Evolutionary conservation across 1,284 basidiomycete species (phyloP).

Genomic region (Leccinum proliferum): DNA sequence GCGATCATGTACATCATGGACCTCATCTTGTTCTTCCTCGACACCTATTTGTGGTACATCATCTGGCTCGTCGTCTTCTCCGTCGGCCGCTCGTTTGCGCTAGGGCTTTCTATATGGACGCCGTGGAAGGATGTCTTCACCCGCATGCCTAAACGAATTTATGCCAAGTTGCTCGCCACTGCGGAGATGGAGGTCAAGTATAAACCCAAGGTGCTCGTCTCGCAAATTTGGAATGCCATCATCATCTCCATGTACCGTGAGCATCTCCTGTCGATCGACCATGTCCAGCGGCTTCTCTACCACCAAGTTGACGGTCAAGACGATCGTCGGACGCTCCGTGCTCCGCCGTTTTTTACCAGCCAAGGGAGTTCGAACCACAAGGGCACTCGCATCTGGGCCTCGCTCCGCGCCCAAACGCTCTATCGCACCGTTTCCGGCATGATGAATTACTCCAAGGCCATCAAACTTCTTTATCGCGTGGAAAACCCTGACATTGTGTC

Average conservation of each 20-base stretch:
- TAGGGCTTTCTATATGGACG: conserved; percentile 95
- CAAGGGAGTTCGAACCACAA: conserved; percentile 72
- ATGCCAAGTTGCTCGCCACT: conserved; percentile 91
- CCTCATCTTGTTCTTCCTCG: conserved; percentile 91
- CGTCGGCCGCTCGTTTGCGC: conserved; percentile 81
- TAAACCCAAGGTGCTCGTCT: conserved; percentile 96
- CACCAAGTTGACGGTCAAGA: conserved; percentile 88
- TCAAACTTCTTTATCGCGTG: conserved; percentile 98
- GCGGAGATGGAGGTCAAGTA: conserved; percentile 97
- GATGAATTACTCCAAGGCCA: conserved; percentile 99
- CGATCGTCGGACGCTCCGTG: conserved; percentile 84
- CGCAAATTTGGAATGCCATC: conserved; percentile 97
- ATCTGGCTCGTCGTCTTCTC: conserved; percentile 97
- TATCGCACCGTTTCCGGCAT: conserved; percentile 99
- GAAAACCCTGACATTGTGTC: conserved; percentile 99
- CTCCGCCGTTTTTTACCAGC: conserved; percentile 93
- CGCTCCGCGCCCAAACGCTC: conserved; percentile 94
- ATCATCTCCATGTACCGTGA: conserved; percentile 99
- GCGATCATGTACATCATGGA: conserved; percentile 98
- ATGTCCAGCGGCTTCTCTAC: conserved; percentile 91
- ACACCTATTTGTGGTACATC: conserved; percentile 96
- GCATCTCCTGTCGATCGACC: conserved; percentile 91
- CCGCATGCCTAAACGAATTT: conserved; percentile 93
- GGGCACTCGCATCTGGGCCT: conserved; percentile 98
- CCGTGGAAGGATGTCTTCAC: conserved; percentile 96